Evolutionary conservation across 768 basidiomycete genomes (phyloP), one percentile per base, ranked within the genome.

Genomic region (Termitomyces sp.): DNA sequence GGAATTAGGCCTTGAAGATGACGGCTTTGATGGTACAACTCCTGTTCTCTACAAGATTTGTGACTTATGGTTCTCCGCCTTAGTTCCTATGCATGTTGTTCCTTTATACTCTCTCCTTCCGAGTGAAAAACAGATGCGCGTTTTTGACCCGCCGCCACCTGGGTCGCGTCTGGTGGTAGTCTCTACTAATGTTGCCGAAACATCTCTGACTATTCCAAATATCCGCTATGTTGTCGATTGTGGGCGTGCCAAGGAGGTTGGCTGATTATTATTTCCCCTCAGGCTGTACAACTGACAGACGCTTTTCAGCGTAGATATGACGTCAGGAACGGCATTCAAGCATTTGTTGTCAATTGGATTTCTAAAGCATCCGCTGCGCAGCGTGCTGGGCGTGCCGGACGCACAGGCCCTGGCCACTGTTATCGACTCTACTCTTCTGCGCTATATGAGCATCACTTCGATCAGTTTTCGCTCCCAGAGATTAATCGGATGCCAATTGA

Each of bases 171-270:
- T 99, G 4, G 95, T 98, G 15, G 93, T 98, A 16, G 88, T 99
- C 6, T 86, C 96, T 2, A 98, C 96, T 1, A 98, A 98, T 69
- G 89, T 98, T 30, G 96, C 96, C 1, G 96, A 98, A 70, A 98
- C 96, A 0, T 97, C 96, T 7, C 77, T 98, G 34, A 98, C 96
- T 0, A 99, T 99, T 59, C 96, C 96, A 27, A 92, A 91, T 6
- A 95, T 99, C 66, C 89, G 92, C 16, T 99, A 99, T 72, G 96
- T 99, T n/a, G 86, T 99, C 31, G 96, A 99, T 69, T 90, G 90
- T 66, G 96, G 96, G 5, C 82, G 95, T 63, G 93, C 91, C 5
- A 98, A 99, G 74, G 94, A 98, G 80, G 93, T 91, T 64, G 41
- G 67, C 55, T 33, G 24, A 31, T 55, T 41, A 18, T 50, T 13